These are phyloP conservation scores for Xylaria telfairii DNA, from an alignment of 495 filamentous ascomycete genomes.

Conservation along the genomic window DNA sequence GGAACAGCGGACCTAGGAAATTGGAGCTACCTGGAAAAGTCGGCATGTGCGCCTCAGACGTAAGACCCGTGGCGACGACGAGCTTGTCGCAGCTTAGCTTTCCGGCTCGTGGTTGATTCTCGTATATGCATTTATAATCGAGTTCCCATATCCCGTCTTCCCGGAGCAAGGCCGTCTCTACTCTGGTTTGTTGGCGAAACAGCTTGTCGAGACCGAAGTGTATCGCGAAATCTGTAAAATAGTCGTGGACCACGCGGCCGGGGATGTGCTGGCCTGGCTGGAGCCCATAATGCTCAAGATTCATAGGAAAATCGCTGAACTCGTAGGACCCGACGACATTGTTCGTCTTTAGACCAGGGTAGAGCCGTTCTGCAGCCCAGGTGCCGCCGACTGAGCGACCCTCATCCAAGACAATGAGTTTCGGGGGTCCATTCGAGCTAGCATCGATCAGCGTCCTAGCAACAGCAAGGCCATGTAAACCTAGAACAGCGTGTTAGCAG, in stretches of 20 bases:
- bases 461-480: slow-evolving; percentile 65
- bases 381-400: slow-evolving; percentile 66
- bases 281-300: slow-evolving; percentile 55
- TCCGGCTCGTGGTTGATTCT: neutral
- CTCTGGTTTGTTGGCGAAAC: slow-evolving; percentile 56
- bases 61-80: slow-evolving; percentile 72
- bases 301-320: slow-evolving; percentile 70
- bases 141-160: slow-evolving; percentile 51
- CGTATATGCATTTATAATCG: slow-evolving; percentile 23
- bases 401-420: slow-evolving; percentile 61
- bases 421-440: slow-evolving; percentile 52
- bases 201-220: slow-evolving; percentile 55
- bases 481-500: slow-evolving; percentile 33
- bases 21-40: slow-evolving; percentile 52
- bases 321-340: slow-evolving; percentile 61
- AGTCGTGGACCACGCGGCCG: slow-evolving; percentile 62
- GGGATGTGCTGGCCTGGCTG: slow-evolving; percentile 65
- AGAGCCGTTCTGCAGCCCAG: slow-evolving; percentile 66
- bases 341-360: slow-evolving; percentile 63
- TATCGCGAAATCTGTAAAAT: slow-evolving; percentile 60
- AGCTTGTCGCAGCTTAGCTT: slow-evolving; percentile 51
- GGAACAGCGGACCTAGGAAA: slow-evolving; percentile 64
- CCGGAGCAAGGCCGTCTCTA: slow-evolving; percentile 50
- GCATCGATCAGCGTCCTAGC: slow-evolving; percentile 64
- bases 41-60: slow-evolving; percentile 63